Evolutionary conservation across 2,329 filamentous ascomycete species (phyloP).

Genomic region (Alternaria sp.): DNA sequence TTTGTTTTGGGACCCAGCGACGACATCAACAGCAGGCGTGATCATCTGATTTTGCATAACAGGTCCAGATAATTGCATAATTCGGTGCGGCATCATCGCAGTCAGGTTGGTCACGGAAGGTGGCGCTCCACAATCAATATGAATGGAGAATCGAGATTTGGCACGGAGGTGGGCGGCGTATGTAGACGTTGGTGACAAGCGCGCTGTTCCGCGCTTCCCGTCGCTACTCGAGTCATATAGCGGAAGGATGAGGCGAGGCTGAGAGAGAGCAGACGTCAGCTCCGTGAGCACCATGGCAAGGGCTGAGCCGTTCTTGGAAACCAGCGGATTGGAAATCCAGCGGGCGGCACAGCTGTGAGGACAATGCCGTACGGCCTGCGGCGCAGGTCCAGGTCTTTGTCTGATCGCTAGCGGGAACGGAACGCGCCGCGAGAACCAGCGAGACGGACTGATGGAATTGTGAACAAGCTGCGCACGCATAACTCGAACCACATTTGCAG

Average conservation of each 20-base stretch:
- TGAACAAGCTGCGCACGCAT: neutral
- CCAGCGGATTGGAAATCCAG: slow-evolving; percentile 4
- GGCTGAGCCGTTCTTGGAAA: neutral
- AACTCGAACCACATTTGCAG: neutral
- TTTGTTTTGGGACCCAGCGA: neutral
- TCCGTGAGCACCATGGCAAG: slow-evolving; percentile 14
- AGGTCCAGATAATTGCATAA: neutral
- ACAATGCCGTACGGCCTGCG: slow-evolving; percentile 15
- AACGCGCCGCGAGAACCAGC: slow-evolving; percentile 31
- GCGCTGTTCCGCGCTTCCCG: slow-evolving; percentile 30
- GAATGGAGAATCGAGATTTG: slow-evolving; percentile 1
- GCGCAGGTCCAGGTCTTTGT: slow-evolving; percentile 26
- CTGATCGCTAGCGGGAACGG: slow-evolving; percentile 36
- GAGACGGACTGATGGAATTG: slow-evolving; percentile 23
- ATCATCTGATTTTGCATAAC: neutral
- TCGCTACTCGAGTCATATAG: slow-evolving; percentile 20
- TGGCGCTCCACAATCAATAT: slow-evolving; percentile 5
- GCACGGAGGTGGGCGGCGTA: slow-evolving; percentile 9
- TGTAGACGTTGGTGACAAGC: slow-evolving; percentile 19
- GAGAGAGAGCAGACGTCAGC: slow-evolving; percentile 16
- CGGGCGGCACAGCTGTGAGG: slow-evolving; percentile 7
- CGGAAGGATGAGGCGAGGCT: slow-evolving; percentile 25
- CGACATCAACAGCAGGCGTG: neutral
- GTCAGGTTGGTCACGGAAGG: slow-evolving; percentile 4
- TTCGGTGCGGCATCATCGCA: neutral